These are phyloP conservation scores for Parastagonospora avenae DNA, from an alignment of 2,329 filamentous ascomycete species.

Conservation along the genomic window DNA sequence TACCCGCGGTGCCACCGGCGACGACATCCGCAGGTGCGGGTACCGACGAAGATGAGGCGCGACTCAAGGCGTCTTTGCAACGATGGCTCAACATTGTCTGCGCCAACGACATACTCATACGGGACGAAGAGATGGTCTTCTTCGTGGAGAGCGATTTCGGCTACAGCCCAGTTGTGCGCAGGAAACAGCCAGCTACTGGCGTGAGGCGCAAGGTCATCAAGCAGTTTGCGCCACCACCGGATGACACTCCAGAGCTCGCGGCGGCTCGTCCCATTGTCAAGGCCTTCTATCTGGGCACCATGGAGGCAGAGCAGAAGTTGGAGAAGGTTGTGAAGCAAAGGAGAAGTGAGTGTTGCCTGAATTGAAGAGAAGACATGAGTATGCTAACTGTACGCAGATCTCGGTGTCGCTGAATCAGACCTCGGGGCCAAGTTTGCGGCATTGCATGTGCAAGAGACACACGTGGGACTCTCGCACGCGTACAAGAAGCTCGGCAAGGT, in stretches of 20 bases:
- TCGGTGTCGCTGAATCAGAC: constrained; percentile 90
- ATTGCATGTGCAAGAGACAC: constrained; percentile 89
- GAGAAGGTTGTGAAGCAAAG: constrained; percentile 91
- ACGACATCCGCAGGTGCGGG: constrained; percentile 91
- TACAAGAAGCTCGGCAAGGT: constrained; percentile 95
- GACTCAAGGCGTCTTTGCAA: constrained; percentile 89
- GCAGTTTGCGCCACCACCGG: constrained; percentile 95
- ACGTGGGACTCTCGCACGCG: constrained; percentile 83
- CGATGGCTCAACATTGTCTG: constrained; percentile 95
- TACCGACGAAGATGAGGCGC: constrained; percentile 90
- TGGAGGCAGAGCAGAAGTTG: constrained; percentile 97
- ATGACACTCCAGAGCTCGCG: constrained; percentile 93
- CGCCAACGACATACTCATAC: constrained; percentile 87
- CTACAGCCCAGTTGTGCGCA: constrained; percentile 92
- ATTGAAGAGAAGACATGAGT: background rate
- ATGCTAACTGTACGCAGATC: constrained; percentile 61
- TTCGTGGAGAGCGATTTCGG: constrained; percentile 99
- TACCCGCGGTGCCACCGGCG: constrained; percentile 93
- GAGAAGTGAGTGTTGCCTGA: constrained; percentile 65
- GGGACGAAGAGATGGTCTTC: constrained; percentile 94
- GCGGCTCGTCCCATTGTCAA: constrained; percentile 91
- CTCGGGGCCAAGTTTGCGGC: constrained; percentile 87
- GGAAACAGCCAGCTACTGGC: constrained; percentile 95
- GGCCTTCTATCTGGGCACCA: constrained; percentile 90
- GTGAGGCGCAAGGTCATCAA: constrained; percentile 95